Percentiles rank a stretch among this genome's conserved stretches.
Conservation (phyloP, 352 stramenopile species). For the Globisporangium okanoganense region DNA sequence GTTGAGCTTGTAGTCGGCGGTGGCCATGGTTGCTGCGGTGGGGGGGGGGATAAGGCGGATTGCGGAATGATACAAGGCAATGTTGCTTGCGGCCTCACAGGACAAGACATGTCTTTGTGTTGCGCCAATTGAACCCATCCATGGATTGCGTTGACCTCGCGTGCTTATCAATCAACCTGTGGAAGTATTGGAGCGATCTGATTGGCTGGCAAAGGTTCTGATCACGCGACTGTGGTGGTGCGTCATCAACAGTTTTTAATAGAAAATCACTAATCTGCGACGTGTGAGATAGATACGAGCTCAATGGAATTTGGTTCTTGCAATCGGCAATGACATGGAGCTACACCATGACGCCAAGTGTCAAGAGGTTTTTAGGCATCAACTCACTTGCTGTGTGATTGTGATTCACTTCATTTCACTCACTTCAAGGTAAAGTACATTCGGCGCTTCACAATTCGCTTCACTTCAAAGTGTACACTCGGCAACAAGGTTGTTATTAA, state of each 20-base stretch:
- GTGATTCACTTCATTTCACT: no score
- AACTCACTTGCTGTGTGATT: no score
- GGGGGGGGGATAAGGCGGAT: neutral
- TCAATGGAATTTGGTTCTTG: no score
- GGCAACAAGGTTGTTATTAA: no score
- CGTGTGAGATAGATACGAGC: no score
- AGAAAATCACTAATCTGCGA: neutral
- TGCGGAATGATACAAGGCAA: neutral
- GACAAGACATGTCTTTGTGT: neutral
- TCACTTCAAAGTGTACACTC: no score
- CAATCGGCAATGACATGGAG: no score
- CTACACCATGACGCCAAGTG: no score
- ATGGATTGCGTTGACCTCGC: neutral
- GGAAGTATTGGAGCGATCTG: neutral
- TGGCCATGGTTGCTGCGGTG: neutral
- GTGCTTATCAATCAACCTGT: neutral
- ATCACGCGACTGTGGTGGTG: neutral
- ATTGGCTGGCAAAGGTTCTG: neutral
- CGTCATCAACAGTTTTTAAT: neutral
- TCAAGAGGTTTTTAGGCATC: no score
- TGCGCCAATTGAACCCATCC: neutral
- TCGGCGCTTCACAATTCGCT: no score
- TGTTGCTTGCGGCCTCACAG: neutral
- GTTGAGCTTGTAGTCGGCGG: constrained; percentile 32
- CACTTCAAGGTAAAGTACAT: no score